These are phyloP conservation scores for Leishmania major DNA, from an alignment of 208 protist genomes.

Conservation along the genomic window DNA sequence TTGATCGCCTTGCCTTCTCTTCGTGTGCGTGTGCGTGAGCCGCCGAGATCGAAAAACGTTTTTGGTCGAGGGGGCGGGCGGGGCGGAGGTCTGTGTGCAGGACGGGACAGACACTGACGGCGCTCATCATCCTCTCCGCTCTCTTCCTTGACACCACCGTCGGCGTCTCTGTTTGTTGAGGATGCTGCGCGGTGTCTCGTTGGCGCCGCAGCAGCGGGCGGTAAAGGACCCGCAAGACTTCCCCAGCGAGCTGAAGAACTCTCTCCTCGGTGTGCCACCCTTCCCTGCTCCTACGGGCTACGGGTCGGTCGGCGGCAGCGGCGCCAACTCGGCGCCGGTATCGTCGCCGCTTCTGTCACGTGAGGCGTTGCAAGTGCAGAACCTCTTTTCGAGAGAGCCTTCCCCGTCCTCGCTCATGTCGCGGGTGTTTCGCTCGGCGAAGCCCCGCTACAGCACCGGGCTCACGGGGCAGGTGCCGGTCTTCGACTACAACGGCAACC, in stretches of 20 bases:
- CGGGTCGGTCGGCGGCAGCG: slow-evolving; percentile 12
- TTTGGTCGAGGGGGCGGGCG: too few relatives aligned
- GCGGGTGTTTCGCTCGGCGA: slow-evolving; percentile 8
- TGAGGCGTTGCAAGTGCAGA: neutral
- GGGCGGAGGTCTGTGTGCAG: too few relatives aligned
- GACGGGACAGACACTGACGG: neutral
- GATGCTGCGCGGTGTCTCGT: slow-evolving; percentile 54
- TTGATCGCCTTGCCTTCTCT: neutral
- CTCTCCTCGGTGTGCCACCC: slow-evolving; percentile 24
- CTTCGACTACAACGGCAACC: slow-evolving; percentile 70
- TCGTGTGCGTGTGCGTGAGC: neutral
- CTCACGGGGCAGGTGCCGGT: slow-evolving; percentile 43
- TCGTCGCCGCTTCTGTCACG: neutral
- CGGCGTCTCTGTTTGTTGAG: too few relatives aligned
- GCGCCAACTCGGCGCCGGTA: neutral
- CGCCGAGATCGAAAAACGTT: too few relatives aligned
- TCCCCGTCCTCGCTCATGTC: slow-evolving; percentile 5
- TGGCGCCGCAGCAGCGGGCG: slow-evolving; percentile 33
- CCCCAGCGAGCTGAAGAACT: slow-evolving; percentile 41
- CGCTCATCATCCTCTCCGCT: neutral
- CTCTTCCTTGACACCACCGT: neutral
- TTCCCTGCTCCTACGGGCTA: slow-evolving; percentile 13
- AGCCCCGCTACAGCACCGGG: slow-evolving; percentile 11
- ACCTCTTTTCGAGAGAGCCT: too few relatives aligned
- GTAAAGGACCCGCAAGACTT: slow-evolving; percentile 31